A percentile compares a stretch with the other conserved stretches of the same genome.
Conservation (phyloP, 2,329 filamentous ascomycete species). For the Calonectria ilicicola region DNA sequence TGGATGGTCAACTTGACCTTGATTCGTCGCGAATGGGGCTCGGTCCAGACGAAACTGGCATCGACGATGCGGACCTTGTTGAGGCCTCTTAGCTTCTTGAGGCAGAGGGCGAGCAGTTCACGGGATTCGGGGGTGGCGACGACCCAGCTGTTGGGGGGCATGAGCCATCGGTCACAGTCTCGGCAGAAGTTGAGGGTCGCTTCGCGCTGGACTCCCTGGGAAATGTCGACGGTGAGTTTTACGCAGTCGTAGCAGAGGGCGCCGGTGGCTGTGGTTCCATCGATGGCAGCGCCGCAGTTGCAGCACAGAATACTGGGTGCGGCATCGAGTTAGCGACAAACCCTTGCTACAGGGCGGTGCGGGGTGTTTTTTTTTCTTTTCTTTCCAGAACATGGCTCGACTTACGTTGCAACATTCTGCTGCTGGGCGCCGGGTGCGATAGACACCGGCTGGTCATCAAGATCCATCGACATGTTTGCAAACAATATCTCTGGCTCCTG, state of each 20-base stretch:
- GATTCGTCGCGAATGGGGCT: constrained; percentile 92
- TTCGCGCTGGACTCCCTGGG: constrained; percentile 90
- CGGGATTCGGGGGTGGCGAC: constrained; percentile 87
- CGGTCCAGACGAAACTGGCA: constrained; percentile 97
- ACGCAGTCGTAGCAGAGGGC: constrained; percentile 97
- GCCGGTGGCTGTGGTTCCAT: constrained; percentile 86
- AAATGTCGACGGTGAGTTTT: constrained; percentile 94
- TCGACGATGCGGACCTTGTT: constrained; percentile 95
- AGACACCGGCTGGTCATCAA: constrained; percentile 56
- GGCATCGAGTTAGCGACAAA: constrained; percentile 19
- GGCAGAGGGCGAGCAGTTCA: constrained; percentile 91
- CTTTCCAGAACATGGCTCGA: constrained; percentile 19
- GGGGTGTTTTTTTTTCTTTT: constrained; percentile 23
- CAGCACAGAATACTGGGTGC: constrained; percentile 82
- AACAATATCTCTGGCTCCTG: constrained; percentile 28
- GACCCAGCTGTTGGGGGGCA: constrained; percentile 88
- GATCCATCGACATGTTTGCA: constrained; percentile 56
- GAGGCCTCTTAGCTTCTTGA: constrained; percentile 87
- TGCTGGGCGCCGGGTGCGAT: constrained; percentile 48
- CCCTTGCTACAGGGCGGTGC: constrained; percentile 7
- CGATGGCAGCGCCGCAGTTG: constrained; percentile 96
- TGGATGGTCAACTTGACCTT: constrained; percentile 98
- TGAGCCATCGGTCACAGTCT: constrained; percentile 94
- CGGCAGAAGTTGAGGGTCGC: constrained; percentile 90
- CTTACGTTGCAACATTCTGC: constrained; percentile 56